Conservation (phyloP, 1,139 yeast species). For the Debaryomycetaceae sp. region DNA sequence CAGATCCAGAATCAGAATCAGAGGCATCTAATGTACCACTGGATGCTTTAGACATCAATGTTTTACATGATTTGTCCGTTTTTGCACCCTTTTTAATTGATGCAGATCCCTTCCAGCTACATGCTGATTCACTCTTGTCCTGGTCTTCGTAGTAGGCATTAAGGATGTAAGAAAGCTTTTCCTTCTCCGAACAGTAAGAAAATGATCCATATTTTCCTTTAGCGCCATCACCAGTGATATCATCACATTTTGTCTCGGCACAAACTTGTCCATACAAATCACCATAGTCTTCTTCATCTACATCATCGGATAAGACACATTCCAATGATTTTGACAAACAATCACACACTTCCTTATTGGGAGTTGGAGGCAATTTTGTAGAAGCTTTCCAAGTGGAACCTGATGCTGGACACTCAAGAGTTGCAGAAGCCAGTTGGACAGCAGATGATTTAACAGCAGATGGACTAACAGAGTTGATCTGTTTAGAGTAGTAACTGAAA, state of each 20-base stretch:
- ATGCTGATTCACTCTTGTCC: conserved; percentile 27
- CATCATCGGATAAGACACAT: conserved; percentile 49
- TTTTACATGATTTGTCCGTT: conserved; percentile 29
- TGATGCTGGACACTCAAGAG: conserved; percentile 48
- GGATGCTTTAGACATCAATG: conserved; percentile 24
- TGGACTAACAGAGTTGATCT: conserved; percentile 54
- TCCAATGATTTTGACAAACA: conserved; percentile 48
- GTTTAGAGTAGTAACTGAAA: conserved; percentile 51
- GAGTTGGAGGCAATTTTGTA: conserved; percentile 64
- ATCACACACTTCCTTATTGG: conserved; percentile 56
- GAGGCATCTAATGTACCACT: conserved; percentile 22
- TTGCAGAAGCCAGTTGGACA: conserved; percentile 20
- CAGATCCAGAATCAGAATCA: conserved; percentile 17
- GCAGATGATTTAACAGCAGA: conserved; percentile 23
- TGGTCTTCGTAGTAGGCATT: conserved; percentile 37
- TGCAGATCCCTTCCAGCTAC: conserved; percentile 43
- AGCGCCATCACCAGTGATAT: conserved; percentile 58
- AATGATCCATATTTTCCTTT: conserved; percentile 60
- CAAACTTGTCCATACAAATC: conserved; percentile 55
- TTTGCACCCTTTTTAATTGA: conserved; percentile 25
- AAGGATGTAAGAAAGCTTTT: conserved; percentile 38
- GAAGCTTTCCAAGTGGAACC: conserved; percentile 53
- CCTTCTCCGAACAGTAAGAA: conserved; percentile 47
- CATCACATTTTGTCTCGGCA: conserved; percentile 44
- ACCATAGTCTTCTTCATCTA: conserved; percentile 46